phyloP scores from a whole-genome alignment of 495 filamentous ascomycete species.

The Zalerion maritima region DNA sequence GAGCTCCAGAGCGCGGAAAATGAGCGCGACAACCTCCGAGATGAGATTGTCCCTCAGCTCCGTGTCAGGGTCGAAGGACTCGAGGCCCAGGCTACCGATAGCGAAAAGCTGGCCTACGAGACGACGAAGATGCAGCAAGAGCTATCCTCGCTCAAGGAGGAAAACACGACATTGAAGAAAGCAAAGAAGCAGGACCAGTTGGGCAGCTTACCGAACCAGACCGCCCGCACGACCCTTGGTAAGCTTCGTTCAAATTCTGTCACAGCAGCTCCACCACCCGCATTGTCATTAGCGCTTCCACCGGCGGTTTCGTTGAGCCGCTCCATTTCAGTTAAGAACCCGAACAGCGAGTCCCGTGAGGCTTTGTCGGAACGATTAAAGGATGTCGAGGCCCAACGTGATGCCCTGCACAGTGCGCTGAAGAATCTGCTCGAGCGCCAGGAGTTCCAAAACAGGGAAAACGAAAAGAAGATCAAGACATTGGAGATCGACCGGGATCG shows the following conservation, averaged over 20 bases:
- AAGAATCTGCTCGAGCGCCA: conserved; percentile 80
- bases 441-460: conserved; percentile 63
- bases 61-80: conserved; percentile 61
- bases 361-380: conserved; percentile 71
- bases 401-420: conserved; percentile 76
- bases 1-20: conserved; percentile 72
- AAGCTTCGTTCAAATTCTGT: conserved; percentile 31
- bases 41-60: conserved; percentile 68
- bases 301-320: conserved; percentile 21
- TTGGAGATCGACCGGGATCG: conserved; percentile 68
- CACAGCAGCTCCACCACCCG: conserved; percentile 12
- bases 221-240: conserved; percentile 14
- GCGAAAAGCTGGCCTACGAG: conserved; percentile 57
- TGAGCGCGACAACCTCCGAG: conserved; percentile 81
- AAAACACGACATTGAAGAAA: conserved; percentile 38
- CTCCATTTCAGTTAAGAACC: conserved; percentile 47
- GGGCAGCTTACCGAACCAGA: conserved; percentile 2
- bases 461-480: conserved; percentile 56
- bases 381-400: conserved; percentile 84
- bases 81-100: conserved; percentile 50
- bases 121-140: conserved; percentile 70
- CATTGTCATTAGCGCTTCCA: conserved; percentile 13
- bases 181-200: conserved; percentile 1
- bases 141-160: conserved; percentile 48
- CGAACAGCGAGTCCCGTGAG: conserved; percentile 50